These are phyloP conservation scores for Xylariaceae sp. DNA, from an alignment of 2,329 filamentous ascomycete genomes.

Conservation along the genomic window DNA sequence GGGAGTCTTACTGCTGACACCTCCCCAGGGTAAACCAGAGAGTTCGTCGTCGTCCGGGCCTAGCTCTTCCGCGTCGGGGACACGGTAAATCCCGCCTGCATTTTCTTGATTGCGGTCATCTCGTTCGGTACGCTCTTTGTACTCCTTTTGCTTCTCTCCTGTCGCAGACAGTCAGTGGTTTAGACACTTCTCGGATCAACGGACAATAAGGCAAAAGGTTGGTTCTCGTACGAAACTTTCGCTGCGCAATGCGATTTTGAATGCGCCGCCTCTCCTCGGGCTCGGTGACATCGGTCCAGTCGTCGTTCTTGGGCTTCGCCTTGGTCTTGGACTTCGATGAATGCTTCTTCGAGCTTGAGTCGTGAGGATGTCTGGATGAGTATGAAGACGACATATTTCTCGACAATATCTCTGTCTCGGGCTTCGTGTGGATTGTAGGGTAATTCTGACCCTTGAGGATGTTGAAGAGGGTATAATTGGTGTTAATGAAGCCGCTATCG, in stretches of 20 bases:
- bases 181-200: not conserved
- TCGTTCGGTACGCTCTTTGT: constrained; percentile 61
- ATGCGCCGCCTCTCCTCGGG: constrained; percentile 68
- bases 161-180: constrained; percentile 16
- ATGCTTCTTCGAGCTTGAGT: constrained; percentile 31
- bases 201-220: constrained; percentile 12
- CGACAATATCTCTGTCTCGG: constrained; percentile 16
- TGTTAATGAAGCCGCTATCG: constrained; percentile 10
- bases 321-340: constrained; percentile 38
- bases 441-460: constrained; percentile 14
- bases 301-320: constrained; percentile 43
- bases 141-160: constrained; percentile 68
- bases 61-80: constrained; percentile 56
- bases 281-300: constrained; percentile 68
- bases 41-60: constrained; percentile 47
- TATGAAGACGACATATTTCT: constrained; percentile 26
- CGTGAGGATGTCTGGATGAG: constrained; percentile 38
- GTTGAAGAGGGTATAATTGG: constrained; percentile 16
- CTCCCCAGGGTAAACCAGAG: constrained; percentile 69
- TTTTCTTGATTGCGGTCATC: constrained; percentile 59
- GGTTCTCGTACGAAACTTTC: constrained; percentile 63
- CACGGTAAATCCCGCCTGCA: constrained; percentile 61
- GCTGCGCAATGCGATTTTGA: constrained; percentile 71
- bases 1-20: constrained; percentile 47
- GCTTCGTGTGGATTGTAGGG: not conserved